Evolutionary conservation across 768 basidiomycete species (phyloP).

Genomic region (Dioszegia aurantiaca): DNA sequence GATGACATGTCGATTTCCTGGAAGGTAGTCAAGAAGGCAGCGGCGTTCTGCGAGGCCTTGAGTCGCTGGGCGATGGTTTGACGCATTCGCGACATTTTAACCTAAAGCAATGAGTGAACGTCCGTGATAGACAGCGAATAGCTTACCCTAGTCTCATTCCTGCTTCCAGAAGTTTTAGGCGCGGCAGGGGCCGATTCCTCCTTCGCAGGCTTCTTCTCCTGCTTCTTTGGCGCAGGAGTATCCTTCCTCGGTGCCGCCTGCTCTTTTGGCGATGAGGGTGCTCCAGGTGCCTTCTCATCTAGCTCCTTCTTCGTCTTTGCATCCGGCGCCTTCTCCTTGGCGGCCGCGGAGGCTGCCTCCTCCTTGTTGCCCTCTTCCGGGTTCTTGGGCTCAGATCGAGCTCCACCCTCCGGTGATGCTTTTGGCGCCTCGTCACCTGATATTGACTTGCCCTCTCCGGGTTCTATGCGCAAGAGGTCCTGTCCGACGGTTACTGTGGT

Average conservation of each 20-base stretch:
- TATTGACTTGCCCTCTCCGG: conserved; percentile 60
- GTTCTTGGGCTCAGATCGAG: conserved; percentile 40
- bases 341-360: conserved; percentile 39
- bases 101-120: conserved; percentile 54
- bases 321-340: conserved; percentile 40
- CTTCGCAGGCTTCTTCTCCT: conserved; percentile 39
- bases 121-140: not conserved
- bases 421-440: conserved; percentile 30
- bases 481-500: conserved; percentile 92
- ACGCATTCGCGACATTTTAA: conserved; percentile 99
- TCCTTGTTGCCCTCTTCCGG: conserved; percentile 46
- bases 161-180: conserved; percentile 57
- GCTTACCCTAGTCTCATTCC: conserved; percentile 80
- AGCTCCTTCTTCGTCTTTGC: conserved; percentile 39
- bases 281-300: conserved; percentile 35
- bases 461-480: conserved; percentile 86
- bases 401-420: conserved; percentile 34
- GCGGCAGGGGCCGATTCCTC: conserved; percentile 48
- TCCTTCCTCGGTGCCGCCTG: conserved; percentile 51
- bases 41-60: conserved; percentile 96
- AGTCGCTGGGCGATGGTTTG: conserved; percentile 93
- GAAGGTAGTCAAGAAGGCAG: conserved; percentile 95
- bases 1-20: conserved; percentile 99
- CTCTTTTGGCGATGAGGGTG: conserved; percentile 18
- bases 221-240: conserved; percentile 33